Evolutionary conservation across 768 basidiomycete species (phyloP).

Genomic region (Kwoniella europaea): DNA sequence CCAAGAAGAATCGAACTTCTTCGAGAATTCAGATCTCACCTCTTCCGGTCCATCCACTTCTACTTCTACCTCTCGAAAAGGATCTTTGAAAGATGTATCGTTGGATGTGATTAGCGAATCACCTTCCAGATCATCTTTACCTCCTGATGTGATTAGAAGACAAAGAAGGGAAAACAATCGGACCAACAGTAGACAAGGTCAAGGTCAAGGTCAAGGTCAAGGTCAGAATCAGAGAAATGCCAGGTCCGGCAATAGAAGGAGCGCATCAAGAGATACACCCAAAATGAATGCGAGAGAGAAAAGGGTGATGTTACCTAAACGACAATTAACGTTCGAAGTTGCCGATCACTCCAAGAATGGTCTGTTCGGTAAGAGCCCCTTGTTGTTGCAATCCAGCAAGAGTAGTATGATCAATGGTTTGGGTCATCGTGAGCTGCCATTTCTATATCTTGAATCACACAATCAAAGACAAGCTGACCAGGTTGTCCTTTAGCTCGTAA

Average conservation of each 20-base stretch:
- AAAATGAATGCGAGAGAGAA: slow-evolving; percentile 16
- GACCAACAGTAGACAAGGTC: neutral
- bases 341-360: slow-evolving; percentile 21
- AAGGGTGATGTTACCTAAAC: slow-evolving; percentile 20
- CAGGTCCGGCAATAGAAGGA: slow-evolving; percentile 4
- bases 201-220: neutral
- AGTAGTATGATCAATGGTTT: neutral
- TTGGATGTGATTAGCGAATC: slow-evolving; percentile 17
- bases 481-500: slow-evolving; percentile 15
- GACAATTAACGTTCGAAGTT: slow-evolving; percentile 23
- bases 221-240: neutral
- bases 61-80: slow-evolving; percentile 4
- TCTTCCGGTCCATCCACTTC: neutral
- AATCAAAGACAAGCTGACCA: neutral
- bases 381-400: neutral
- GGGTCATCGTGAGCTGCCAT: slow-evolving; percentile 17
- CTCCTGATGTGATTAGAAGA: slow-evolving; percentile 23
- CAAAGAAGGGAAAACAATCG: slow-evolving; percentile 13
- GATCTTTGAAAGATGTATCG: slow-evolving; percentile 14
- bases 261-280: neutral
- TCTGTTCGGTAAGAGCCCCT: slow-evolving; percentile 19
- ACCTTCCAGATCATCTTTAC: slow-evolving; percentile 8
- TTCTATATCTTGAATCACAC: slow-evolving; percentile 1
- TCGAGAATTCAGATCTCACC: slow-evolving; percentile 16
- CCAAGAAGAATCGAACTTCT: slow-evolving; percentile 15